Evolutionary conservation across 164 flowering plant genomes (phyloP), one percentile per base, ranked within the genome.

Genomic region (Saururus chinensis): DNA sequence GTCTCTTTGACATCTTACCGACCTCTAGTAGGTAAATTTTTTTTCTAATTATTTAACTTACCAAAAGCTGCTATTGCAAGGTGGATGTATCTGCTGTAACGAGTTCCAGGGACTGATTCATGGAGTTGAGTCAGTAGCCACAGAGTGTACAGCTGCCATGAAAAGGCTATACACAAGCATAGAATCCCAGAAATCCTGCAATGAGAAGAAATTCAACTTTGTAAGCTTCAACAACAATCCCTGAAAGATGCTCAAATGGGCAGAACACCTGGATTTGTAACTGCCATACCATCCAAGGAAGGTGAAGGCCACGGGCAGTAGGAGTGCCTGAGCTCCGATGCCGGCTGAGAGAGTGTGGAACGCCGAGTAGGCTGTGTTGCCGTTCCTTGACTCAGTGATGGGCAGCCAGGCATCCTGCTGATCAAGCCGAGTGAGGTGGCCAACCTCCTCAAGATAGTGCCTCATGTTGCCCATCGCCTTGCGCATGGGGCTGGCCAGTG

Each of bases 391-490:
- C 63, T 80, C 88, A 0, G 96, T 88, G 61, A 88, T 80, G 0
- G 96, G 96, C 1, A 88, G 92, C 96, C 90, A 85, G 24, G 72
- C 73, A 16, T 84, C 89, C 21, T 75, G 79, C 0, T 79, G 79
- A 56, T 79, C 80, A 16, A 75, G 73, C 70, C 69, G 78, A 20
- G 83, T 82, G 61, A 82, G 74, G 24, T 73, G 76, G 4, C 79
- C 82, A 22, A 78, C 73, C 54, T 78, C 82, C 68, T 75, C 82
- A 25, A 81, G 62, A 67, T 69, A 71, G n/a, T 68, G 56, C 51
- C 71, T 71, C 81, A 79, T 59, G 75, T 68, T 74, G 17, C 61
- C 45, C 16, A 74, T 49, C 9, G 80, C 84, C 70, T 71, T 81
- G 64, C 71, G 74, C 76, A 81, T 62, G 21, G 88, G 85, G 64